phyloP scores from a whole-genome alignment of 345 rosid species.

The Bruguiera gymnorhiza region DNA sequence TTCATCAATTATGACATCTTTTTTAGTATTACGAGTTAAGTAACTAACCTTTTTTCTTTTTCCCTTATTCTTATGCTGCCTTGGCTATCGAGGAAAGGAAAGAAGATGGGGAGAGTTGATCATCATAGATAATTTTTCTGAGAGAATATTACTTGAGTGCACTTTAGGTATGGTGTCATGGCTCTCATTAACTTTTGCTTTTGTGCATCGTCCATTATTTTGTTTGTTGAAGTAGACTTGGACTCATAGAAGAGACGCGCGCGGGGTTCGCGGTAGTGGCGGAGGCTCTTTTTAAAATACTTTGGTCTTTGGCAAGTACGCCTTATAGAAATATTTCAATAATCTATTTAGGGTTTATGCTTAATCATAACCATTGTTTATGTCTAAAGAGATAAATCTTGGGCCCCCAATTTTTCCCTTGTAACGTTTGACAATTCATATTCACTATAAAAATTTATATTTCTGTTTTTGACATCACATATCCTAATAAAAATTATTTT shows the following conservation, averaged over 20 bases:
- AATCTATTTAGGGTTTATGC: conserved; percentile 3
- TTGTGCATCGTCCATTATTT: neutral
- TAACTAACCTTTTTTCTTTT: neutral
- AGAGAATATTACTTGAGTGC: neutral
- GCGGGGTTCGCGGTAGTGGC: conserved; percentile 8
- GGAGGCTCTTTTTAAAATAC: conserved; percentile 15
- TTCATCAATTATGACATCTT: too few species aligned
- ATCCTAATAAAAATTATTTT: too few species aligned
- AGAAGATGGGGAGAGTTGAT: neutral
- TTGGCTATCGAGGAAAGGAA: neutral
- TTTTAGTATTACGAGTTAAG: too few species aligned
- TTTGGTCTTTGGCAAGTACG: too few species aligned
- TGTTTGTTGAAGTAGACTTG: too few species aligned
- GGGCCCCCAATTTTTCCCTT: neutral
- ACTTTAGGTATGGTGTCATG: neutral
- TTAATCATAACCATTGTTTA: neutral
- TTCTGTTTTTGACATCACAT: too few species aligned
- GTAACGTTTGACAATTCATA: neutral
- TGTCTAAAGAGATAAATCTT: neutral
- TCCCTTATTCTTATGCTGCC: neutral
- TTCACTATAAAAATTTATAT: neutral
- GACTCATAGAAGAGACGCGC: too few species aligned
- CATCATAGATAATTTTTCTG: too few species aligned
- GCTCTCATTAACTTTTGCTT: neutral
- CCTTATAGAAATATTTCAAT: too few species aligned